A percentile compares a stretch with the other conserved stretches of the same genome.
These are phyloP conservation scores for Taiozyma sp. DNA, from an alignment of 1,139 yeast species.

Conservation along the genomic window DNA sequence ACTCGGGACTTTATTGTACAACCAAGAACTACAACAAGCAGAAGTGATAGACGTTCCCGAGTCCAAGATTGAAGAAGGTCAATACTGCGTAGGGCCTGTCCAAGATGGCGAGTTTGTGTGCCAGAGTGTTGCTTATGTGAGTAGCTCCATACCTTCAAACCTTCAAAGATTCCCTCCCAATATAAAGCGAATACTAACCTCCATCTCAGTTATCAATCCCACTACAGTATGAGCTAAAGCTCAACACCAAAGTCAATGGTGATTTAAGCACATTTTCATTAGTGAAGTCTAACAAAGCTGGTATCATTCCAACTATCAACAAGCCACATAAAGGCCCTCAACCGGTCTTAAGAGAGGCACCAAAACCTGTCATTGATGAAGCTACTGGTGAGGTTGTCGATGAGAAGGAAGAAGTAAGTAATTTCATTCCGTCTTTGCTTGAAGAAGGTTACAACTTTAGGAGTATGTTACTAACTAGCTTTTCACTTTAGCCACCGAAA, in stretches of 20 bases:
- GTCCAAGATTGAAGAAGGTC: conserved; percentile 2
- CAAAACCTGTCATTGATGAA: neutral
- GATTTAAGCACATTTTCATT: conserved; percentile 10
- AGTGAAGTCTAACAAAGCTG: conserved; percentile 1
- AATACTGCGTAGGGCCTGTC: conserved; percentile 20
- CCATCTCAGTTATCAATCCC: conserved; percentile 3
- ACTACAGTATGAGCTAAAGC: conserved; percentile 7
- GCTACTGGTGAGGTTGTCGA: conserved; percentile 1
- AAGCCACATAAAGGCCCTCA: conserved; percentile 6
- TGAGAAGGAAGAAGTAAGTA: conserved; percentile 3
- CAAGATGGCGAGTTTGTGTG: conserved; percentile 12
- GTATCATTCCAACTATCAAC: conserved; percentile 8
- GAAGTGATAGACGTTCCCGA: conserved; percentile 5
- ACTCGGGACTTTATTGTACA: conserved; percentile 6
- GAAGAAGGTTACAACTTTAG: neutral
- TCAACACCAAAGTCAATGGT: conserved; percentile 10
- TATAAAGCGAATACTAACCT: neutral
- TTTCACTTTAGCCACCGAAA: conserved; percentile 2
- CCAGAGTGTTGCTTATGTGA: conserved; percentile 7
- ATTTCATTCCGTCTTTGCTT: neutral
- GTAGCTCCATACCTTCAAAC: neutral
- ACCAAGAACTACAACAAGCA: conserved; percentile 3
- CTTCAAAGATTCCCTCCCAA: neutral
- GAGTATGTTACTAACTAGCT: neutral
- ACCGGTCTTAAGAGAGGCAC: conserved; percentile 2